These are phyloP conservation scores for Hypoxylon rubiginosum DNA, from an alignment of 2,329 filamentous ascomycete species.

Conservation along the genomic window DNA sequence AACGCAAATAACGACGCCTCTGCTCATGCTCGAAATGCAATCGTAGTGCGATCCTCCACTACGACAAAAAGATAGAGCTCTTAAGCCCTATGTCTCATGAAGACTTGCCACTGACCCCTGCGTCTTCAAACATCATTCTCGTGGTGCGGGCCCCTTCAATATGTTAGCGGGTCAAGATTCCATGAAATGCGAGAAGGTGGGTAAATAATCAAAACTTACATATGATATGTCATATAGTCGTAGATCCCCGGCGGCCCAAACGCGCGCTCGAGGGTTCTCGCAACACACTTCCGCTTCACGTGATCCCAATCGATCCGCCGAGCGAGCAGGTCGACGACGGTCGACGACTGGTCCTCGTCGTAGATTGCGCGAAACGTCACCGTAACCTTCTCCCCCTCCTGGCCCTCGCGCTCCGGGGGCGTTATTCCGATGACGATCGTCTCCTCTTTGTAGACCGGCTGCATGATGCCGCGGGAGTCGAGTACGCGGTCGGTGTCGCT, in stretches of 20 bases:
- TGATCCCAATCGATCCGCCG: neutral
- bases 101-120: no score
- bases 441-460: conserved; percentile 6
- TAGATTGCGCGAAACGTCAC: conserved; percentile 16
- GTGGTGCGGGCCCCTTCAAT: no score
- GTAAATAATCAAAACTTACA: neutral
- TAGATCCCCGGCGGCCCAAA: neutral
- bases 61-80: no score
- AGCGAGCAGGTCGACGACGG: neutral
- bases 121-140: no score
- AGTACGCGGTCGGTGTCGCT: conserved; percentile 7
- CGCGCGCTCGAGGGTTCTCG: conserved; percentile 5
- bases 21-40: no score
- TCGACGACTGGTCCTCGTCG: neutral
- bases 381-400: conserved; percentile 6
- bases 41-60: no score
- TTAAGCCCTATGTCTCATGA: no score
- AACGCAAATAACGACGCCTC: no score
- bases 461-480: neutral
- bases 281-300: neutral
- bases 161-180: no score
- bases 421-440: conserved; percentile 14
- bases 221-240: conserved; percentile 13
- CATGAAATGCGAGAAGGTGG: no score
- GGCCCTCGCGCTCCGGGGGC: no score